Evolutionary conservation across 164 flowering plant species (phyloP), one percentile per base, ranked within the genome.

Genomic region (Tetracentron sinense): DNA sequence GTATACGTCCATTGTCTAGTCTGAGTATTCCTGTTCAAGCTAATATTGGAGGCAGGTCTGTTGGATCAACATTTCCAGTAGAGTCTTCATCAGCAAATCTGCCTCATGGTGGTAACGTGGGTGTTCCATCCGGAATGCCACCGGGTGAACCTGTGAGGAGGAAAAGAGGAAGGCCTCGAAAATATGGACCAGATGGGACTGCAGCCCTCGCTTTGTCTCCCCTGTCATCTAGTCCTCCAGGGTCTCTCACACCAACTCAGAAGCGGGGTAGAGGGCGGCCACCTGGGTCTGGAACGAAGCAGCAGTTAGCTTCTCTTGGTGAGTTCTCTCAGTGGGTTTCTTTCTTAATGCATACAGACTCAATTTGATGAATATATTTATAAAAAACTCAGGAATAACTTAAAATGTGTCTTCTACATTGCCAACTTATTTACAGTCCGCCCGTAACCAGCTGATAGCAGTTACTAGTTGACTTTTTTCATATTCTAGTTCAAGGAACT

Each of bases 201-300:
- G 86, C 83, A 5, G 77, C 92, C 0, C 63, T 87, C 68, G 88
- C 83, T 38, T 72, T 90, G 55, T 77, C 89, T 25, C 79, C 90
- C 4, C n/a, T 81, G 2, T 65, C 83, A 3, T 72, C 86, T 42
- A 26, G 78, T 42, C 72, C 74, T 68, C 74, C 79, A 1, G 70
- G 76, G 1, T 49, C 75, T 1, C n/a, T 70, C 27, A 27, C 79
- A 2, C 52, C 81, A 31, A 52, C 64, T 27, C 91, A 78, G 60
- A 92, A 85, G 77, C 79, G 96, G 59, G 88, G 97, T 53, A 81
- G 98, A 74, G 98, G 98, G 56, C 84, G 98, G 65, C 98, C 98
- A 21, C 91, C 88, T 0, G 96, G 98, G n/a, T 67, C 84, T 58
- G 95, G 96, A 33, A 83, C 77, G 67, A 92, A 88, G 72, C 92